A percentile compares a stretch with the other conserved stretches of the same genome.
Evolutionary conservation across 192 early-diverging fungal species (phyloP).

Genomic region (Coemansia sp.): DNA sequence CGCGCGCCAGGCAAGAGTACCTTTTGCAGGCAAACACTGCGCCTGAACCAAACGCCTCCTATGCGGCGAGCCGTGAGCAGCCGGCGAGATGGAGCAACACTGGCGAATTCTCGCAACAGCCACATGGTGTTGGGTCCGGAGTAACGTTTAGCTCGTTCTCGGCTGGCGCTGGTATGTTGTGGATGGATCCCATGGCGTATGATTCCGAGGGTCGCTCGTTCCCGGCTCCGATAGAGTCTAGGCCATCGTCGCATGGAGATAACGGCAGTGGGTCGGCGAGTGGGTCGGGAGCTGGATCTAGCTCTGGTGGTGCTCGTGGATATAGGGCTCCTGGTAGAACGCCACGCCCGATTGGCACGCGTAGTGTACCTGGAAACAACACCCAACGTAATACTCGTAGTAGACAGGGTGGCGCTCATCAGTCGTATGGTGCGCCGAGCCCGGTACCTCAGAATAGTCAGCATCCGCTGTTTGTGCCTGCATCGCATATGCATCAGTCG

Average conservation of each 20-base stretch:
- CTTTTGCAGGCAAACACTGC: background rate
- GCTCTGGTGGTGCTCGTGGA: background rate
- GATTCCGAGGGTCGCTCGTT: background rate
- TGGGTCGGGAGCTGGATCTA: background rate
- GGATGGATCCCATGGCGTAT: constrained; percentile 23
- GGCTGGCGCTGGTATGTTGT: constrained; percentile 32
- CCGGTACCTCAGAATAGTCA: background rate
- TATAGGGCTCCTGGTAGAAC: constrained; percentile 10
- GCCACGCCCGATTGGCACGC: constrained; percentile 45
- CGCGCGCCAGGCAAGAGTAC: background rate
- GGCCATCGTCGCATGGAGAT: constrained; percentile 25
- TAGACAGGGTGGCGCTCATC: background rate
- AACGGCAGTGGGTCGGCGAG: background rate
- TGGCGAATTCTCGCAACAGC: background rate
- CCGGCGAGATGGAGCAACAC: background rate
- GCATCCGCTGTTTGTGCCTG: constrained; percentile 5
- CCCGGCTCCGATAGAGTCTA: constrained; percentile 9
- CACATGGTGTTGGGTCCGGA: background rate
- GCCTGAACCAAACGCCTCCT: background rate
- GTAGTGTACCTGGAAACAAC: constrained; percentile 19
- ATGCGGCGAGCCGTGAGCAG: background rate
- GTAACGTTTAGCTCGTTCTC: constrained; percentile 26
- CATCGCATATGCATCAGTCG: constrained; percentile 7
- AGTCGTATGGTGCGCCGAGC: background rate
- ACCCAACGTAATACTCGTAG: constrained; percentile 11